Evolutionary conservation across 2,329 filamentous ascomycete genomes (phyloP).

Genomic region (Neurospora sp.): DNA sequence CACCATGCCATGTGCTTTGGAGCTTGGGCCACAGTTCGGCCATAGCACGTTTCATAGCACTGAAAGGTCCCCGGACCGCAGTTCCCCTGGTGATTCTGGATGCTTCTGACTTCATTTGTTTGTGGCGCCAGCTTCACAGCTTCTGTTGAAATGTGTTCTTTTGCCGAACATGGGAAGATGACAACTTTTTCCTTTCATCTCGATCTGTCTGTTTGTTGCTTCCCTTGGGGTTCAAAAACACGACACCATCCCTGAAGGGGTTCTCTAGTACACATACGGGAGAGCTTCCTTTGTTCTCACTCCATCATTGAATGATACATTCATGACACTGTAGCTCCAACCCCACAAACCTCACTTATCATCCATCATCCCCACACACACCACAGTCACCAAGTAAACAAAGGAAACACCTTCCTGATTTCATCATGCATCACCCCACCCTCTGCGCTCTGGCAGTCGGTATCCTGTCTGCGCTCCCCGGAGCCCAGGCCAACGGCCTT

Average conservation of each 20-base stretch:
- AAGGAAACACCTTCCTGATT: not conserved
- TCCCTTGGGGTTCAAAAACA: not conserved
- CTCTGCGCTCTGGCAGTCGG: constrained; percentile 48
- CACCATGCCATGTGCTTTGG: not conserved
- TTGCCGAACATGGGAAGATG: constrained; percentile 21
- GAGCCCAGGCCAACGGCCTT: constrained; percentile 55
- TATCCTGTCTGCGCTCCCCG: constrained; percentile 55
- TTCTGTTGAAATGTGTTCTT: constrained; percentile 21
- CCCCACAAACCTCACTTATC: not conserved
- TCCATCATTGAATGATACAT: not conserved
- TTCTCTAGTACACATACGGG: not conserved
- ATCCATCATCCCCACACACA: not conserved
- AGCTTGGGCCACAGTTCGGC: constrained; percentile 18
- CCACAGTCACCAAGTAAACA: constrained; percentile 19
- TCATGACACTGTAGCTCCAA: not conserved
- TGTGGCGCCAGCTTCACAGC: constrained; percentile 11
- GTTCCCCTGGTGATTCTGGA: constrained; percentile 7
- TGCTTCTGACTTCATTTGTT: constrained; percentile 10
- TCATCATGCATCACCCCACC: constrained; percentile 44
- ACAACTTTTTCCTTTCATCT: constrained; percentile 14
- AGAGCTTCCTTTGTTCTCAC: not conserved
- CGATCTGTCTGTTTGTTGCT: not conserved
- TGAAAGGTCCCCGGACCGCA: not conserved
- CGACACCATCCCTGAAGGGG: not conserved
- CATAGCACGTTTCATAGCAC: constrained; percentile 9